Evolutionary conservation across 2,329 filamentous ascomycete species (phyloP), one percentile per base, ranked within the genome.

Genomic region (Apiospora kogelbergensis): DNA sequence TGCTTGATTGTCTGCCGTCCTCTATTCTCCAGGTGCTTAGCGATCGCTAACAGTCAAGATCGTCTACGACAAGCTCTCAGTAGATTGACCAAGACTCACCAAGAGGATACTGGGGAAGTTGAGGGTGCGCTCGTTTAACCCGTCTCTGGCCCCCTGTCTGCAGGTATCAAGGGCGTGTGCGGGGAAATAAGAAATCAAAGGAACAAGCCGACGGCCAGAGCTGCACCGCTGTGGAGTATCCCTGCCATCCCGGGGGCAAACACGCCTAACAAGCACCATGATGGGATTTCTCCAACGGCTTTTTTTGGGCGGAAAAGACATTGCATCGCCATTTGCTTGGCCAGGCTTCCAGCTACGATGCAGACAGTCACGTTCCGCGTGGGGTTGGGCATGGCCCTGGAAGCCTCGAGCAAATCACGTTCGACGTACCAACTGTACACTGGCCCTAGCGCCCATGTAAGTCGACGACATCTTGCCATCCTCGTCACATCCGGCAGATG

Each of bases 181-280:
- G 71, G 69, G 53, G 53, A 44, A 64, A 44, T 17, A 41, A 42
- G 24, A 30, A 53, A 53, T 20, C 11, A 30, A 20, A 30, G 48
- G 48, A 57, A 57, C 48, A 57, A 57, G 26, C 48, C 48, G 48
- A 64, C 37, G 33, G 60, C 40, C 60, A 41, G 22, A 7, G 1
- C 22, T 33, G n/a, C 6, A 15, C 33, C 60, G 33, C 65, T 73
- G 73, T 66, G 73, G 73, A 74, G 73, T 71, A 75, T 71, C 73
- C 73, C 70, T 74, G 73, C 65, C 68, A 73, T 69, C 69, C 66
- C 42, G 67, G 60, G 60, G 26, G 45, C 68, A 67, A 44, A 65
- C 68, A 45, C 22, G 53, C 22, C 48, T 24, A 30, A 57, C 48
- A 20, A 57, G 15, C 26, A 57, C 26, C 15, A 20, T 17, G 5